phyloP scores from a whole-genome alignment of 192 early-diverging fungal genomes.

The Coemansia sp. region DNA sequence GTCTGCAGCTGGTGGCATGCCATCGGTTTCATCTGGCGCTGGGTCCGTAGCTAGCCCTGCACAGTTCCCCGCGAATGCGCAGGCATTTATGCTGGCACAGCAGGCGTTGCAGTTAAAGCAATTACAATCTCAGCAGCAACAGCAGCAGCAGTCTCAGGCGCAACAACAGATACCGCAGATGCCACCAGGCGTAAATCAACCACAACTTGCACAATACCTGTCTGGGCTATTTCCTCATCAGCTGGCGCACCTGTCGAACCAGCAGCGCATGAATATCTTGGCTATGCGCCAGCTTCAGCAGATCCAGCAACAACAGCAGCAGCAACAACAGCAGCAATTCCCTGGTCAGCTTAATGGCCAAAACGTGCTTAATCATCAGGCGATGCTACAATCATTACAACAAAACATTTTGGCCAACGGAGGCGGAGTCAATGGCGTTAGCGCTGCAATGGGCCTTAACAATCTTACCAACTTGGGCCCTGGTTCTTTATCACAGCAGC shows the following conservation, averaged over 20 bases:
- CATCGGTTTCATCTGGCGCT: background rate
- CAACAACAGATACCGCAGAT: conserved; percentile 11
- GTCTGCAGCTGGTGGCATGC: conserved; percentile 1
- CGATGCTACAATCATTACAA: conserved; percentile 22
- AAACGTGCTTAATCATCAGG: conserved; percentile 20
- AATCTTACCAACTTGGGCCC: no score
- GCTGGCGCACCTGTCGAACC: conserved; percentile 44
- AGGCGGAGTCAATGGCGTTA: conserved; percentile 18
- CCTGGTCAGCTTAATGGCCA: conserved; percentile 14
- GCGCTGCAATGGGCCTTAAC: background rate
- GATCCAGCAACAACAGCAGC: conserved; percentile 36
- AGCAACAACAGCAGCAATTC: conserved; percentile 30
- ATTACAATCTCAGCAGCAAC: no score
- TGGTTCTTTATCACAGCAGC: conserved; percentile 15
- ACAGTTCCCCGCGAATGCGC: conserved; percentile 26
- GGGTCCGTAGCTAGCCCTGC: background rate
- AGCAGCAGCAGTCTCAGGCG: no score
- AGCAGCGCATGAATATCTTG: conserved; percentile 39
- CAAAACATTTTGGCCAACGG: conserved; percentile 20
- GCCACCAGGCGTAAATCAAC: conserved; percentile 29
- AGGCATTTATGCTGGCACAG: conserved; percentile 26
- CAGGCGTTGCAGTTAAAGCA: conserved; percentile 39
- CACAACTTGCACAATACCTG: conserved; percentile 46
- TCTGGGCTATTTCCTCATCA: conserved; percentile 45
- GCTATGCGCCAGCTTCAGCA: conserved; percentile 48